Base-by-base conservation (phyloP, 257 asterid genomes). In the Solanum chilense region DNA sequence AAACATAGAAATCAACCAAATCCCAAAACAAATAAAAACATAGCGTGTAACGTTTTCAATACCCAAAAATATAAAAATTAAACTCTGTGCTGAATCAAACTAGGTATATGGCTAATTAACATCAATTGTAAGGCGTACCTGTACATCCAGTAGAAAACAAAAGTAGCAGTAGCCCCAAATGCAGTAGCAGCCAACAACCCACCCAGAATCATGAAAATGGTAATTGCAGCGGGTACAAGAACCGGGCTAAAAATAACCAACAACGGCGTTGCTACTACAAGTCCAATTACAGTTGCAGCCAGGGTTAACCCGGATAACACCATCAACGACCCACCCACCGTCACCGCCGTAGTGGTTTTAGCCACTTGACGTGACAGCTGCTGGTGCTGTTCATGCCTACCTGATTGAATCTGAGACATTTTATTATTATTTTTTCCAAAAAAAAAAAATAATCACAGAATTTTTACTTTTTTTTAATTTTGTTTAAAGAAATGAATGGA, bases 81-180 rank as follows among this genome's bases (percentile, higher is more conserved):
- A 44, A 44, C 49, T 52, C 10, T 1, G 2, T 52, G 10, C 10
- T 16, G 7, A 16, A 52, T 52, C 62, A 52, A 49, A 49, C 58
- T 49, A 14, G 0, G 13, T 42, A 42, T 42, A 42, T 0, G 47
- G 3, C 14, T 44, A 44, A 44, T 44, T 44, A 44, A 44, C 45
- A 42, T 42, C 12, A 37, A 37, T 37, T 27, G 29, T 27, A 1
- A 27, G 1, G 29, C 29, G 66, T 20, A 58, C 66, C 93, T 88
- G 45, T 94, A 96, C 98, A 95, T 95, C 99, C 99, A 96, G 92
- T 94, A 95, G 87, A 96, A 91, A 35, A 96, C 90, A 88, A 96
- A 96, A 92, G 96, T 92, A 11, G 98, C 97, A 7, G 92, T 90
- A 8, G 96, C 97, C 9, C 98, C 98, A 37, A 95, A 91, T 0